Base-by-base conservation (phyloP, 768 basidiomycete genomes). In the Ramaria sp. region DNA sequence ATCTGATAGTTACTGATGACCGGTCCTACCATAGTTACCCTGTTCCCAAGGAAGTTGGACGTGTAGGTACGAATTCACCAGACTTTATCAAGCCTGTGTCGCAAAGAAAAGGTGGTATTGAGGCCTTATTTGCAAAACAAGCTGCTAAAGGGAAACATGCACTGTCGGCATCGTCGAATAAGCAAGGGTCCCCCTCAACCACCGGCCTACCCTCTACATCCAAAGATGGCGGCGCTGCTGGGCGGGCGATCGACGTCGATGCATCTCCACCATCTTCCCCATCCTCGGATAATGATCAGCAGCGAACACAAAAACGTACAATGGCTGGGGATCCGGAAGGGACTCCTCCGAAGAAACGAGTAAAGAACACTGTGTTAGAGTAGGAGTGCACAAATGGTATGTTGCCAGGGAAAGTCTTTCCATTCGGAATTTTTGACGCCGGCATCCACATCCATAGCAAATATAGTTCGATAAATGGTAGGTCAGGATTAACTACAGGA, bases 11-110 rank as follows among this genome's bases (percentile, higher is more conserved):
- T 33, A 15, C 31, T 33, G 9, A 30, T 10, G 9, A 33, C 55
- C 33, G 20, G 56, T 24, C 3, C 20, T 47, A 54, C 17, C 39
- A 2, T 60, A 94, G 92, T 64, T 96, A 94, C 65, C 81, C 80
- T 57, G 94, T 96, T 0, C 90, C 90, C 0, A 81, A 80, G 61
- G 94, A 96, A 72, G 83, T 96, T 0, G 94, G 93, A 0, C 94
- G 87, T 69, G 87, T 97, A 3, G 90, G 91, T 7, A 82, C 73
- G 7, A 87, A 98, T 64, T 91, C 88, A 1, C 70, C 87, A 0
- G 78, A 82, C 0, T 96, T 88, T 67, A 83, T 96, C 53, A 76
- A 90, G 63, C 92, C 94, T 0, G 70, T 96, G 19, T 72, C 82
- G 9, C 73, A 78, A 47, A 80, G 93, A 20, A 86, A 86, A 63